Evolutionary conservation across 768 basidiomycete species (phyloP).

Genomic region (Lentinula guzmanii): DNA sequence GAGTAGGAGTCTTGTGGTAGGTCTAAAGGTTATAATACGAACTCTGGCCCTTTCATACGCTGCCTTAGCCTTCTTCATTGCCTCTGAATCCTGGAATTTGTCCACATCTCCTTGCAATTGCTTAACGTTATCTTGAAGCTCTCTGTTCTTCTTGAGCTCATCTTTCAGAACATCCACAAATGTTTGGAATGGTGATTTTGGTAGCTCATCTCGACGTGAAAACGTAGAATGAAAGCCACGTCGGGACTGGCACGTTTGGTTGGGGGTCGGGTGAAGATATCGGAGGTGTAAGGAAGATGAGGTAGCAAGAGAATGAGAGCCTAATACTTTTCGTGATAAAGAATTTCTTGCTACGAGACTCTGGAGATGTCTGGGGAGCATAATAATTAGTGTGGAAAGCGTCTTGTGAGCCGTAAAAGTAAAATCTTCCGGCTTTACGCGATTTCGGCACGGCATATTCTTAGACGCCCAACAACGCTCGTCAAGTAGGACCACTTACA

Average conservation of each 20-base stretch:
- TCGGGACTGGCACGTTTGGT: background rate
- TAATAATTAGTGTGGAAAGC: slow-evolving; percentile 8
- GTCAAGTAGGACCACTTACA: no score
- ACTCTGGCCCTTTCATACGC: slow-evolving; percentile 95
- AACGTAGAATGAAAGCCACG: slow-evolving; percentile 62
- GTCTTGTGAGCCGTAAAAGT: no score
- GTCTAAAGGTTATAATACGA: slow-evolving; percentile 21
- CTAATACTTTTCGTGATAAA: slow-evolving; percentile 15
- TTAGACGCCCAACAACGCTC: background rate
- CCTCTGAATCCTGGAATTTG: slow-evolving; percentile 94
- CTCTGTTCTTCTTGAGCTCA: slow-evolving; percentile 89
- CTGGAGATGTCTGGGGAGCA: slow-evolving; percentile 45
- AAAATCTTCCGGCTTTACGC: background rate
- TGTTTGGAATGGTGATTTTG: slow-evolving; percentile 92
- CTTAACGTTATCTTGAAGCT: slow-evolving; percentile 94
- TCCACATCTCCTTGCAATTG: slow-evolving; percentile 97
- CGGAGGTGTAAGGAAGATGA: background rate
- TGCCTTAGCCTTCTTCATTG: slow-evolving; percentile 87
- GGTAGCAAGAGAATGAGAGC: slow-evolving; percentile 8
- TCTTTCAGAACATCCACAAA: slow-evolving; percentile 93
- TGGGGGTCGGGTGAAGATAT: background rate
- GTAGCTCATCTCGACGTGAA: slow-evolving; percentile 53
- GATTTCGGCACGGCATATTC: background rate
- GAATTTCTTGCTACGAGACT: slow-evolving; percentile 22
- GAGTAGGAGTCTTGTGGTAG: background rate